A percentile compares a stretch with the other conserved stretches of the same genome.
These are phyloP conservation scores for Solanum tarapatanum DNA, from an alignment of 257 asterid species.

Conservation along the genomic window DNA sequence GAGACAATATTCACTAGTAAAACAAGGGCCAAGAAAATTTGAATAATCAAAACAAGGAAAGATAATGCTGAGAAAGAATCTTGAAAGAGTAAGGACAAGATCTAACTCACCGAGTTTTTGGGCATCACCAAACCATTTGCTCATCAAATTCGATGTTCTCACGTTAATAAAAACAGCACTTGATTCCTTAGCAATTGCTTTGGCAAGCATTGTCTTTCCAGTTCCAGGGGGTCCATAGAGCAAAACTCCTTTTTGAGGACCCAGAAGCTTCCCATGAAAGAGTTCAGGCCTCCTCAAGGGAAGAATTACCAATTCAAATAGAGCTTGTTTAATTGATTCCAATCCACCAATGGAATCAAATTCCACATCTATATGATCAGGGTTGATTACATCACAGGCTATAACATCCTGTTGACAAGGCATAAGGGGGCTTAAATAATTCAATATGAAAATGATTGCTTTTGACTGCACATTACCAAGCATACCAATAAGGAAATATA, in stretches of 20 bases:
- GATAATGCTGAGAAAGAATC: background rate
- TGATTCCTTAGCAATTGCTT: conserved; percentile 95
- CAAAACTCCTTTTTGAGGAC: conserved; percentile 91
- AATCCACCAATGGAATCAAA: conserved; percentile 81
- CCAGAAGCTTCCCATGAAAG: conserved; percentile 84
- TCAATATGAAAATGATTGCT: background rate
- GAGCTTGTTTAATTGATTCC: conserved; percentile 64
- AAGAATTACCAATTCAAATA: conserved; percentile 81
- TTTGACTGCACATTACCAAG: background rate
- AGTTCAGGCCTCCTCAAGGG: conserved; percentile 82
- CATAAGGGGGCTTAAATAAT: background rate
- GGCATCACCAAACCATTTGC: conserved; percentile 99
- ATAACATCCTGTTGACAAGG: conserved; percentile 54
- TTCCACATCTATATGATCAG: conserved; percentile 68
- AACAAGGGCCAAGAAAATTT: background rate
- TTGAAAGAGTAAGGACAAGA: background rate
- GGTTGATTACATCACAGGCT: conserved; percentile 91
- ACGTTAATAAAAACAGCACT: conserved; percentile 87
- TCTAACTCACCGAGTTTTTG: conserved; percentile 68
- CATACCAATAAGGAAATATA: background rate
- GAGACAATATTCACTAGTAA: background rate
- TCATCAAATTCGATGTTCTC: conserved; percentile 79
- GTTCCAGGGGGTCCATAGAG: conserved; percentile 97
- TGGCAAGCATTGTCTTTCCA: conserved; percentile 99
- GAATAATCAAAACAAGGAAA: background rate